Evolutionary conservation across 768 basidiomycete genomes (phyloP).

Genomic region (Tephrocybe sp.): DNA sequence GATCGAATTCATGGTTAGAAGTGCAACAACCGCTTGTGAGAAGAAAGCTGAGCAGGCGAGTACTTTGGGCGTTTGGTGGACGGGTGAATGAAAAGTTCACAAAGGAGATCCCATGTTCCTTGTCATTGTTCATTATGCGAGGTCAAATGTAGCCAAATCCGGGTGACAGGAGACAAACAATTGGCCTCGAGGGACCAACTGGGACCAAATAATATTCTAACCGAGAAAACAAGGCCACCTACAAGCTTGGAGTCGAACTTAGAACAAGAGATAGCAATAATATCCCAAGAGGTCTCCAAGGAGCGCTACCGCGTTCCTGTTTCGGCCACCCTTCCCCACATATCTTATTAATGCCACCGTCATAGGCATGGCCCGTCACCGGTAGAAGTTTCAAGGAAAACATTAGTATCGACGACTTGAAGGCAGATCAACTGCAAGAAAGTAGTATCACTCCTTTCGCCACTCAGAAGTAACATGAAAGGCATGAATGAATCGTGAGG

Average conservation of each 20-base stretch:
- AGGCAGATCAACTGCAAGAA: no score
- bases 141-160: conserved; percentile 7
- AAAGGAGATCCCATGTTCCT: conserved; percentile 14
- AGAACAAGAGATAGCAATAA: conserved; percentile 23
- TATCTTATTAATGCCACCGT: no score
- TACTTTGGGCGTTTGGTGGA: conserved; percentile 10
- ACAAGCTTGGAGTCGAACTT: conserved; percentile 3
- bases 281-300: no score
- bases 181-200: conserved; percentile 11
- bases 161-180: conserved; percentile 14
- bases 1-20: conserved; percentile 28
- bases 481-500: no score
- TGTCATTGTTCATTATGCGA: conserved; percentile 28
- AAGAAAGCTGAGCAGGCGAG: conserved; percentile 8
- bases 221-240: conserved; percentile 15
- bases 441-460: no score
- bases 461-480: no score
- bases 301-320: no score
- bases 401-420: no score
- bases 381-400: no score
- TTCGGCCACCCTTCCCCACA: no score
- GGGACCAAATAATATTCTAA: conserved; percentile 13
- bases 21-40: conserved; percentile 7
- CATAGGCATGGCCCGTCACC: no score
- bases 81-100: conserved; percentile 3